Percentiles rank a stretch among this genome's conserved stretches.
Conservation (phyloP, 2,329 filamentous ascomycete genomes). For the Verticillium isaacii region DNA sequence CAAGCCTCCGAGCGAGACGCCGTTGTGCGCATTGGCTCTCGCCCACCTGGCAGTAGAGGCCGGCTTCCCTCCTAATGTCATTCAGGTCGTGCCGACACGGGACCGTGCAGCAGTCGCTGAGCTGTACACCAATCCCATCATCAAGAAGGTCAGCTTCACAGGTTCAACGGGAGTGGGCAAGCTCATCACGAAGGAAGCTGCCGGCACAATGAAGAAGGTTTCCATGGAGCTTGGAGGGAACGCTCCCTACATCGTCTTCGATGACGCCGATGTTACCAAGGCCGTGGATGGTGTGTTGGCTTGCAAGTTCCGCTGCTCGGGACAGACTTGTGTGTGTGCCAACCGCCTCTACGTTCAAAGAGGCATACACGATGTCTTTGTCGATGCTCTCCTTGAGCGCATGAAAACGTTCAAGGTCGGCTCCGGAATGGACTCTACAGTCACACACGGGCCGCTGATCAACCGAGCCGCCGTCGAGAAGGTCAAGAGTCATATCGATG, state of each 20-base stretch:
- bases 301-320: conserved; percentile 68
- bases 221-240: conserved; percentile 72
- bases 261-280: conserved; percentile 64
- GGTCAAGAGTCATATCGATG: conserved; percentile 57
- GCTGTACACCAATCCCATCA: conserved; percentile 24
- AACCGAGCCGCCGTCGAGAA: conserved; percentile 61
- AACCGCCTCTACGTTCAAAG: conserved; percentile 39
- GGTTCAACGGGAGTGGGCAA: conserved; percentile 46
- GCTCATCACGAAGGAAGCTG: conserved; percentile 63
- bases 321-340: conserved; percentile 61
- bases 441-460: conserved; percentile 59
- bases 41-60: conserved; percentile 60
- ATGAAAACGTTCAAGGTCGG: conserved; percentile 55
- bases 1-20: conserved; percentile 68
- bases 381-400: conserved; percentile 41
- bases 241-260: conserved; percentile 72
- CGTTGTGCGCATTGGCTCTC: conserved; percentile 62
- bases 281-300: conserved; percentile 62
- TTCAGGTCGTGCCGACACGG: conserved; percentile 30
- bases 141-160: conserved; percentile 72
- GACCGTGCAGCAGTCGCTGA: conserved; percentile 12
- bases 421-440: conserved; percentile 46
- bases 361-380: conserved; percentile 55
- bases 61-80: conserved; percentile 62
- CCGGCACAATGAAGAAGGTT: conserved; percentile 67